Evolutionary conservation across 176 grass and related monocot genomes (phyloP).

Genomic region (Musa acuminata): DNA sequence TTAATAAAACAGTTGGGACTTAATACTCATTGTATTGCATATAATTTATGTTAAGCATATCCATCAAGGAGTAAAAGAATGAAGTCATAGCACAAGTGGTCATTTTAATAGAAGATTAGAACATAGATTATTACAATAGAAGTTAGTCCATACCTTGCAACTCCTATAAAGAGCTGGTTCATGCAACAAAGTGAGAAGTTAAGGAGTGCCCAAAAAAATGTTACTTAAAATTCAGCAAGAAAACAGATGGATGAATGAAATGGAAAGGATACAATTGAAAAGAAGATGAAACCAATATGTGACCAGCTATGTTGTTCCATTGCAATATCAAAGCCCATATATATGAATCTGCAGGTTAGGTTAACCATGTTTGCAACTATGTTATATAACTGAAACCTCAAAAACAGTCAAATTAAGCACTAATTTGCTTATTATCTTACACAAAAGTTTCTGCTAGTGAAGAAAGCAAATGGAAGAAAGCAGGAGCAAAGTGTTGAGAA

Average conservation of each 20-base stretch:
- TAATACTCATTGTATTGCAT: too few species aligned
- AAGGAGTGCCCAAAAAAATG: slow-evolving; percentile 43
- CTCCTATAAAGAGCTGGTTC: slow-evolving; percentile 78
- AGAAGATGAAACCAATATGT: slow-evolving; percentile 94
- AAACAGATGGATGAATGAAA: slow-evolving; percentile 2
- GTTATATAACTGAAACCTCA: not conserved
- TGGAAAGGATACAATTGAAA: slow-evolving; percentile 96
- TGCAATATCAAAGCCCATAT: slow-evolving; percentile 99
- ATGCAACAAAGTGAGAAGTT: slow-evolving; percentile 27
- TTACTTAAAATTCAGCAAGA: slow-evolving; percentile 4
- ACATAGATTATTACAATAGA: not conserved
- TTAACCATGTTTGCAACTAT: not conserved
- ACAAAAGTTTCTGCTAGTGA: slow-evolving; percentile 99
- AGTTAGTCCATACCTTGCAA: slow-evolving; percentile 65
- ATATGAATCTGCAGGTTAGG: slow-evolving; percentile 73
- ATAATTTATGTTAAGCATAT: too few species aligned
- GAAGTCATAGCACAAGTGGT: not conserved
- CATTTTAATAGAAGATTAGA: not conserved
- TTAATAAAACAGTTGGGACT: too few species aligned
- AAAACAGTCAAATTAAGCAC: not conserved
- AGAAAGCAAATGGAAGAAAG: slow-evolving; percentile 90
- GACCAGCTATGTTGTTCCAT: slow-evolving; percentile 99
- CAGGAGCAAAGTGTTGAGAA: slow-evolving; percentile 73
- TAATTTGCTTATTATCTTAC: slow-evolving; percentile 37
- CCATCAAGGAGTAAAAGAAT: too few species aligned